Conservation (phyloP, 108 stramenopile species). For the Fistulifera pelliculosa region DNA sequence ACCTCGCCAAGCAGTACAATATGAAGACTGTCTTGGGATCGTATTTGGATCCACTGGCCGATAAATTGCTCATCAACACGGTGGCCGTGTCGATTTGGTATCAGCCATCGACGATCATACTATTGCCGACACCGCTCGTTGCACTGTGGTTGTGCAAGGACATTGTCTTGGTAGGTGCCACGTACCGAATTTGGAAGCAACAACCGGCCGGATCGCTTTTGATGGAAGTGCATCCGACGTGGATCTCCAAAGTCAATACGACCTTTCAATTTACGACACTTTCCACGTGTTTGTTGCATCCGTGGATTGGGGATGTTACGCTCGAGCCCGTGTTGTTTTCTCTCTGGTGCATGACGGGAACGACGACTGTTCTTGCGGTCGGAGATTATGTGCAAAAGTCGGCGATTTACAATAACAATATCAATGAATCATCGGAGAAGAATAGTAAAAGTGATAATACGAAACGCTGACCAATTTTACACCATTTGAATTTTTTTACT, state of each 20-base stretch:
- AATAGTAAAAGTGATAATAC: too few species aligned
- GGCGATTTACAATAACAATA: too few species aligned
- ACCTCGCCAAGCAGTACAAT: conserved; percentile 57
- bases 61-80: conserved; percentile 62
- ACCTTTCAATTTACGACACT: conserved; percentile 65
- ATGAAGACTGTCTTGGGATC: conserved; percentile 66
- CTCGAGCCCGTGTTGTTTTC: neutral
- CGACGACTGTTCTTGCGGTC: conserved; percentile 25
- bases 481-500: too few species aligned
- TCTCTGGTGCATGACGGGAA: conserved; percentile 39
- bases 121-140: conserved; percentile 54
- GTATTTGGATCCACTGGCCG: conserved; percentile 80
- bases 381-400: too few species aligned
- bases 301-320: conserved; percentile 7
- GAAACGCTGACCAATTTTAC: too few species aligned
- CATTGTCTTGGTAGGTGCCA: conserved; percentile 28
- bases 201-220: neutral
- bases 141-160: conserved; percentile 60
- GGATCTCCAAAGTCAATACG: conserved; percentile 72
- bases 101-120: conserved; percentile 9
- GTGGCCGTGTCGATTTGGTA: conserved; percentile 52
- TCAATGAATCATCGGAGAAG: too few species aligned
- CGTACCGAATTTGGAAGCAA: conserved; percentile 11
- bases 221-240: conserved; percentile 58
- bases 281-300: conserved; percentile 12